A percentile compares a stretch with the other conserved stretches of the same genome.
phyloP scores from a whole-genome alignment of 352 stramenopile species.

The Nannochloropsis limnetica region DNA sequence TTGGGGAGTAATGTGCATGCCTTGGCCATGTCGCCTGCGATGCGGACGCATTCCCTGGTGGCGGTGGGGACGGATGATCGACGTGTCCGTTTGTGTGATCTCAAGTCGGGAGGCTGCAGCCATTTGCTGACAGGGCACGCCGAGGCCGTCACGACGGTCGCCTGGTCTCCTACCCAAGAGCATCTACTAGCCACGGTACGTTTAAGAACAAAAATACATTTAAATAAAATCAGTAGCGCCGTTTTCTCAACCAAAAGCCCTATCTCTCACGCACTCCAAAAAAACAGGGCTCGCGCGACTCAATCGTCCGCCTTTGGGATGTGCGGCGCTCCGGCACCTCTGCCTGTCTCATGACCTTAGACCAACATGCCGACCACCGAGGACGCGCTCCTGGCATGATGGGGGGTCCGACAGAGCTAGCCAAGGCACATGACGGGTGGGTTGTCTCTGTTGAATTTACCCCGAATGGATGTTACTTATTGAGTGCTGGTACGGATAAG shows the following conservation, averaged over 20 bases:
- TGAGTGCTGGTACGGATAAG: slow-evolving; percentile 31
- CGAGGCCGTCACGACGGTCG: slow-evolving; percentile 65
- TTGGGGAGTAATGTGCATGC: slow-evolving; percentile 61
- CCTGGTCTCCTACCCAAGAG: slow-evolving; percentile 65
- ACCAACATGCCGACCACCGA: slow-evolving; percentile 57
- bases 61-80: slow-evolving; percentile 60
- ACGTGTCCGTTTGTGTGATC: slow-evolving; percentile 67
- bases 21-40: slow-evolving; percentile 62
- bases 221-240: slow-evolving; percentile 54
- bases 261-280: not conserved
- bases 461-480: not conserved
- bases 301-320: slow-evolving; percentile 69
- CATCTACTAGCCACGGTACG: slow-evolving; percentile 61
- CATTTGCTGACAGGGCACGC: slow-evolving; percentile 67
- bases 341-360: slow-evolving; percentile 68
- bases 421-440: slow-evolving; percentile 8
- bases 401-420: not conserved
- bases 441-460: slow-evolving; percentile 19
- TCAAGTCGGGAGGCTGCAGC: slow-evolving; percentile 59
- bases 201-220: not conserved
- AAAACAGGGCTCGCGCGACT: not conserved
- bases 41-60: slow-evolving; percentile 60
- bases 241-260: not conserved
- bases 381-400: not conserved
- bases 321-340: slow-evolving; percentile 69